Conservation (phyloP, 805 yeast species). For the Candida endomychidarum region DNA sequence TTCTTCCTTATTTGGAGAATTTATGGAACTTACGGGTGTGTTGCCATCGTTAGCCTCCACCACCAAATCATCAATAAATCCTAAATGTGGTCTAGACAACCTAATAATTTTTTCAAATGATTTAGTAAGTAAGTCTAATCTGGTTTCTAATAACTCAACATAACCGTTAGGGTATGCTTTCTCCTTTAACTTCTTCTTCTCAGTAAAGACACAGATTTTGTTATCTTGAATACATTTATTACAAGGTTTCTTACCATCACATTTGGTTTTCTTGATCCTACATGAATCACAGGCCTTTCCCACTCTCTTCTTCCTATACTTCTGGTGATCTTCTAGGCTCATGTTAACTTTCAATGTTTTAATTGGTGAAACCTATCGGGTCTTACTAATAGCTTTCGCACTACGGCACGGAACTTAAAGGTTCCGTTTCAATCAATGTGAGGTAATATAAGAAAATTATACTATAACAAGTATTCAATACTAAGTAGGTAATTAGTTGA, state of each 20-base stretch:
- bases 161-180: constrained; percentile 59
- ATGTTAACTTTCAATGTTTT: not conserved
- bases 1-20: no score
- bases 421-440: no score
- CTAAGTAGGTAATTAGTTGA: no score
- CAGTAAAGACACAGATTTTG: constrained; percentile 59
- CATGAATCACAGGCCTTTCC: constrained; percentile 68
- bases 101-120: constrained; percentile 45
- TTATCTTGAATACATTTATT: constrained; percentile 54
- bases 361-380: constrained; percentile 1
- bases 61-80: constrained; percentile 15
- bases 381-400: constrained; percentile 5
- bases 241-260: constrained; percentile 64
- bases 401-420: no score
- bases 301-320: constrained; percentile 51
- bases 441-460: no score
- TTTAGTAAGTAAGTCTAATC: constrained; percentile 52
- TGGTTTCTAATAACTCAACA: constrained; percentile 60
- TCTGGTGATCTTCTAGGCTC: constrained; percentile 15
- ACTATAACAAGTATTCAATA: no score
- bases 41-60: not conserved
- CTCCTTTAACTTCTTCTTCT: constrained; percentile 53
- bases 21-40: constrained; percentile 1
- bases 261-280: constrained; percentile 60
- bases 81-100: constrained; percentile 30